Base-by-base conservation (phyloP, 306 rosid species). In the Dryas drummondii region DNA sequence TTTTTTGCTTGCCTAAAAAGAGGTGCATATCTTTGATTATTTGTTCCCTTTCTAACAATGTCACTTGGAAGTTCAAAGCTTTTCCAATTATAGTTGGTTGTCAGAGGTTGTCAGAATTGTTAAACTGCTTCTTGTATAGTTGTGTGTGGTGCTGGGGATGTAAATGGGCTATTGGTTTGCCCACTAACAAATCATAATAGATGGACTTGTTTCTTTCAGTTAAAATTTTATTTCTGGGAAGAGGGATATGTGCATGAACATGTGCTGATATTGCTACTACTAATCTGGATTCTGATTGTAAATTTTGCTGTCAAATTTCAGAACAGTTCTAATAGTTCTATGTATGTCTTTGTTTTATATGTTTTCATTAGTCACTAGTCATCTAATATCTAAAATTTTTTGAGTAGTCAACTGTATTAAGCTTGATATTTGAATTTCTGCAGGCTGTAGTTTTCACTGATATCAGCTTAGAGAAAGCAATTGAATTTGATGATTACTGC, bases 381-480 rank as follows among this genome's bases (percentile, higher is more conserved):
- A 27, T 27, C 37, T 27, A 27, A 27, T 27, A 27, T 27, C 37
- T 27, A 27, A 27, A 27, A 27, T 2, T 27, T 27, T 45, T 7
- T 11, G n/a, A 19, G 60, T 42, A 51, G 26, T 50, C 12, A 61
- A 50, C 59, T 40, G 5, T 7, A 19, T 52, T 52, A 19, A 74
- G 42, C 51, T 64, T 6, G 11, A 27, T 19, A 22, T 74, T 74
- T 53, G 26, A 41, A 51, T 65, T 66, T 56, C 73, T 55, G 64
- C 74, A 76, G 80, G 74, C 80, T 27, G 80, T 68, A 2, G 80
- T 76, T 44, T 76, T 76, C 80, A 68, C 80, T 57, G 80, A 67
- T 66, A 57, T 76, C 49, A 76, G 80, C 41, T 12, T 68, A 37
- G 80, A 76, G 15, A 67, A 76, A 46, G 80, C 80, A 46, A 76